phyloP scores from a whole-genome alignment of 768 basidiomycete species.

The Pisolithus tinctorius region DNA sequence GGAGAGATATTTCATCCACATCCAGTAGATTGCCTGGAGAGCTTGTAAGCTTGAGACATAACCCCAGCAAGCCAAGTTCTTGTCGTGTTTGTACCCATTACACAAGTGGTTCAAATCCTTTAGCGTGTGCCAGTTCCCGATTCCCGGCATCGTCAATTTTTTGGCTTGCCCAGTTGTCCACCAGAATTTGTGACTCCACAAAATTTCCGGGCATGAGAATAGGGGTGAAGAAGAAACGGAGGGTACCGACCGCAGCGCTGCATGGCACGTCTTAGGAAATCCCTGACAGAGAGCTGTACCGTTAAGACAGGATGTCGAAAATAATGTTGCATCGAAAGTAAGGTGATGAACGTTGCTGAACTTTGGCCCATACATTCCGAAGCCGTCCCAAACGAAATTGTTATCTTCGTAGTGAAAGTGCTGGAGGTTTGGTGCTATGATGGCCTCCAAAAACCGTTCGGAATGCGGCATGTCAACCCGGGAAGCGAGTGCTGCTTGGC shows the following conservation, averaged over 20 bases:
- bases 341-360: neutral
- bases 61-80: too few species aligned
- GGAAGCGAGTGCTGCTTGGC: neutral
- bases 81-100: too few species aligned
- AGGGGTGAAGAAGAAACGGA: too few species aligned
- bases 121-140: too few species aligned
- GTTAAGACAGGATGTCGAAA: neutral
- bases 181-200: too few species aligned
- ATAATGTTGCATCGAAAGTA: neutral
- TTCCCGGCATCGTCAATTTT: too few species aligned
- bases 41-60: too few species aligned
- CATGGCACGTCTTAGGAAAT: neutral
- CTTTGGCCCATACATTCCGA: neutral
- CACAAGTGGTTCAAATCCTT: too few species aligned
- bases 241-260: neutral
- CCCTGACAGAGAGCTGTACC: neutral
- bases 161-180: too few species aligned
- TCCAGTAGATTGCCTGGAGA: too few species aligned
- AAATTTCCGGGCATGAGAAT: too few species aligned
- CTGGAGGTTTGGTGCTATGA: neutral
- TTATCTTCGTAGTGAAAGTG: neutral
- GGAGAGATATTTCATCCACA: too few species aligned
- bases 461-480: neutral
- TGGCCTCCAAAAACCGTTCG: neutral
- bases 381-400: neutral